phyloP scores from a whole-genome alignment of 257 asterid species.

The Rehmannia glutinosa region DNA sequence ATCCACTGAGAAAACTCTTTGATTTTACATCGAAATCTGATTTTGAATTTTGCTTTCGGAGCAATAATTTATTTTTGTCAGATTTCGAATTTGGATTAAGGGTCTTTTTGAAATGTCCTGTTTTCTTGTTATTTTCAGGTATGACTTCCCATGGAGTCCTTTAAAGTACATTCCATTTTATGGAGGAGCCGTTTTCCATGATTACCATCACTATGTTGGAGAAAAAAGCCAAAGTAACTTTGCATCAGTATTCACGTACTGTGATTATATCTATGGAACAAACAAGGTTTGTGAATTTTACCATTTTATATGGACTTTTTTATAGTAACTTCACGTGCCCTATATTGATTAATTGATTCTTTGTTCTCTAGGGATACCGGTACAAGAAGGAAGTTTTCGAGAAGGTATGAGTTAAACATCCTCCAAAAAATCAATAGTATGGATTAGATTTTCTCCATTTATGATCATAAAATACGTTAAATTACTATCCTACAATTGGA shows the following conservation, averaged over 20 bases:
- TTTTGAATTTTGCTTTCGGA: too few species aligned
- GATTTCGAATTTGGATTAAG: too few species aligned
- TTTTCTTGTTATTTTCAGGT: slow-evolving; percentile 29
- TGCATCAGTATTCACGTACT: slow-evolving; percentile 75
- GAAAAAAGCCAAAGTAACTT: slow-evolving; percentile 68
- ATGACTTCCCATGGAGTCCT: slow-evolving; percentile 83
- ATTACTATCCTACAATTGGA: too few species aligned
- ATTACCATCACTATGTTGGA: slow-evolving; percentile 78
- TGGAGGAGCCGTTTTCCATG: slow-evolving; percentile 78
- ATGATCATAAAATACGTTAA: too few species aligned
- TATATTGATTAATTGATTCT: background rate
- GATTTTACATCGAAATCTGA: too few species aligned
- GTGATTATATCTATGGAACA: slow-evolving; percentile 72
- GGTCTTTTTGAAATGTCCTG: too few species aligned
- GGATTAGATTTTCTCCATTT: too few species aligned
- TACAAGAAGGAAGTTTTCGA: slow-evolving; percentile 43
- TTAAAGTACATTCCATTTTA: slow-evolving; percentile 66
- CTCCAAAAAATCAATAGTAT: background rate
- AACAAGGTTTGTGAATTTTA: slow-evolving; percentile 43
- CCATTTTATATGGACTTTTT: background rate
- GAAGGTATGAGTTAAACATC: slow-evolving; percentile 44
- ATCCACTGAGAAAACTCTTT: too few species aligned
- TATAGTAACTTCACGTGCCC: background rate
- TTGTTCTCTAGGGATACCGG: slow-evolving; percentile 46
- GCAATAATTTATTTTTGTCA: too few species aligned